Base-by-base conservation (phyloP, 768 basidiomycete genomes). In the Lentinula guzmanii region DNA sequence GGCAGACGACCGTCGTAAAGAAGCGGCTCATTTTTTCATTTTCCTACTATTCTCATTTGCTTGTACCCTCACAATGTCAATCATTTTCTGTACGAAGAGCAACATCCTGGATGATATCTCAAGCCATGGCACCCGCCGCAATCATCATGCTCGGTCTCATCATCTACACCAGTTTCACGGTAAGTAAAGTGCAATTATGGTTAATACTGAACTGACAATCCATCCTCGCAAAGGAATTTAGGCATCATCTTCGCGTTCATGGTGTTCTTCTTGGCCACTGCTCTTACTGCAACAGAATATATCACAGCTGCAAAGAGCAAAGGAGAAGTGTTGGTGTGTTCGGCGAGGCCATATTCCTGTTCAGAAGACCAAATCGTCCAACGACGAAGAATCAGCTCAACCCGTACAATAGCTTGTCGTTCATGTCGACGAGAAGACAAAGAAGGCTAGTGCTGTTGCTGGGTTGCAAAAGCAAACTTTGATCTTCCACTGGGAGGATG, bases 211-310 rank as follows among this genome's bases (percentile, higher is more conserved):
- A 31, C 11, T 18, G 37, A 11, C 4, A 53, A 18, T 15, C 11
- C 5, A 15, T 51, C 11, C 13, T 31, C 31, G 9, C 34, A 45
- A n/a, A 61, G 61, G 46, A 79, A 76, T 58, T 60, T 70, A 5
- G 83, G 83, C 10, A 80, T 85, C 64, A 66, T 82, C 16, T 61
- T 80, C 45, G 72, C 64, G 1, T 84, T 82, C 68, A 74, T 73
- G 52, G 42, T 78, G 4, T 70, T 72, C 62, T 78, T 80, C 68
- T 64, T 76, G 24, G 63, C 63, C 33, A 52, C 70, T 6, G 72
- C 76, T 24, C 70, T 83, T 51, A 58, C 76, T 53, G 69, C 72
- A 28, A 74, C 76, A 7, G 74, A 78, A 52, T 66, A 65, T 48
- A 74, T 74, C 52, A 67, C 64, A 11, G 67, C 65, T 15, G 67